A percentile compares a stretch with the other conserved stretches of the same genome.
Conservation (phyloP, 495 filamentous ascomycete species). For the Neurospora africana region DNA sequence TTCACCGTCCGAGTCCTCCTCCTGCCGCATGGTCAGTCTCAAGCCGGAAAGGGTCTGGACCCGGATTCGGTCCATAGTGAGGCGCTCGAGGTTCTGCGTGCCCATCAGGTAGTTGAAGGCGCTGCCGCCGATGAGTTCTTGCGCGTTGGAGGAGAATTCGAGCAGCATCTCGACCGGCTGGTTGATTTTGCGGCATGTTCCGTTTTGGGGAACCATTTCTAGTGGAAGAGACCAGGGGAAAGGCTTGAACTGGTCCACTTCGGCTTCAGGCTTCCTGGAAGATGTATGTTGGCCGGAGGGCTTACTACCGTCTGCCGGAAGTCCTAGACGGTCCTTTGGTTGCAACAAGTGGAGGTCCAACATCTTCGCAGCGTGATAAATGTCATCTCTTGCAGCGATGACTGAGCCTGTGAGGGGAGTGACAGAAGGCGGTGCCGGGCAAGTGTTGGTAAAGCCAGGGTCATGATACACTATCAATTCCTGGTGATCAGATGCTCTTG, state of each 20-base stretch:
- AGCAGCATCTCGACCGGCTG: constrained; percentile 57
- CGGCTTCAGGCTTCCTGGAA: constrained; percentile 23
- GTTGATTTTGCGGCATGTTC: constrained; percentile 47
- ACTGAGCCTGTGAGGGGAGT: constrained; percentile 61
- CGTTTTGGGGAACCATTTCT: constrained; percentile 62
- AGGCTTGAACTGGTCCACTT: constrained; percentile 58
- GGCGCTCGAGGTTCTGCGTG: constrained; percentile 35
- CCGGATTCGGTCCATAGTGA: constrained; percentile 56
- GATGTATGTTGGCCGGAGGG: constrained; percentile 22
- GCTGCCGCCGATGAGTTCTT: constrained; percentile 43
- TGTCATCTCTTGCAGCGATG: constrained; percentile 71
- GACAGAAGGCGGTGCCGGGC: constrained; percentile 47
- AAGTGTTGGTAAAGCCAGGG: constrained; percentile 39
- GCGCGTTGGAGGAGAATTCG: constrained; percentile 62
- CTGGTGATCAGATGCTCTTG: constrained; percentile 6
- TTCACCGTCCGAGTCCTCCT: constrained; percentile 33
- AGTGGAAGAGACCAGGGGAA: constrained; percentile 87
- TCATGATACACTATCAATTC: constrained; percentile 23
- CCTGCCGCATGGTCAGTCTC: constrained; percentile 68
- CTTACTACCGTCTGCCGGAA: constrained; percentile 27
- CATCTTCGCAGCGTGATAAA: constrained; percentile 85
- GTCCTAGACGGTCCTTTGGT: neutral
- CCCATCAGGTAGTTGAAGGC: constrained; percentile 47
- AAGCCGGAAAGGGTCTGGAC: constrained; percentile 71
- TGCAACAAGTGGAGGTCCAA: constrained; percentile 68